Evolutionary conservation across 2,329 filamentous ascomycete species (phyloP), one percentile per base, ranked within the genome.

Genomic region (Aspergillus persii): DNA sequence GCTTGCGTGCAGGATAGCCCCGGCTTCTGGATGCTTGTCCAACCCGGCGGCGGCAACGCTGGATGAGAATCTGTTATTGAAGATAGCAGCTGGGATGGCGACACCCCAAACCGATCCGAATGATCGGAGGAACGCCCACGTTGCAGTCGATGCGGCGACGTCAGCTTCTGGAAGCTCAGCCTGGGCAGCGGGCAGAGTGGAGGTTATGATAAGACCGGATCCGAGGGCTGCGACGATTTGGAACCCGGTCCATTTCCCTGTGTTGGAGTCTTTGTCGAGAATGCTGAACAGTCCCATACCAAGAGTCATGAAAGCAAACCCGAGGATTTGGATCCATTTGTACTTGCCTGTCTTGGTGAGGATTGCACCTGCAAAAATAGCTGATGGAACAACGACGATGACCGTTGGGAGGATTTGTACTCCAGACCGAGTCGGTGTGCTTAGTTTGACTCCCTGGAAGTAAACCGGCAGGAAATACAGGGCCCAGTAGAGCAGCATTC

Each of bases 391-490:
- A 8, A 62, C 27, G 1, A 51, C 50, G 2, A 70, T 49, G 15
- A 64, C 56, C 2, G 49, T 61, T 0, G 72, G 69, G 1, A 74
- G 52, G 4, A 71, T 59, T 2, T 61, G 53, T 2, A 69, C 58
- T 3, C 71, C 67, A 3, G 74, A 68, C 0, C 68, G 58, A 0
- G 64, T 55, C 0, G 79, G 73, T 0, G 69, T 63, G 3, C 68
- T 67, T 0, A 65, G 44, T 4, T 63, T 61, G 0, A 79, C 76
- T 1, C 65, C 67, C 48, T 79, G 76, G 57, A 79, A 76, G 58
- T 76, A 80, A 2, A 79, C 61, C 0, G 78, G 75, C 3, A 78
- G 55, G 61, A 77, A 78, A 23, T 50, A 55, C 12, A 23, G 9
- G 18, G 44, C 44, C 44, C 44, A 47, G 44, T 47, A 47, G 9